Percentiles rank a stretch among this genome's conserved stretches.
Conservation (phyloP, 139 green algal species). For the Zygnema circumcarinatum region DNA sequence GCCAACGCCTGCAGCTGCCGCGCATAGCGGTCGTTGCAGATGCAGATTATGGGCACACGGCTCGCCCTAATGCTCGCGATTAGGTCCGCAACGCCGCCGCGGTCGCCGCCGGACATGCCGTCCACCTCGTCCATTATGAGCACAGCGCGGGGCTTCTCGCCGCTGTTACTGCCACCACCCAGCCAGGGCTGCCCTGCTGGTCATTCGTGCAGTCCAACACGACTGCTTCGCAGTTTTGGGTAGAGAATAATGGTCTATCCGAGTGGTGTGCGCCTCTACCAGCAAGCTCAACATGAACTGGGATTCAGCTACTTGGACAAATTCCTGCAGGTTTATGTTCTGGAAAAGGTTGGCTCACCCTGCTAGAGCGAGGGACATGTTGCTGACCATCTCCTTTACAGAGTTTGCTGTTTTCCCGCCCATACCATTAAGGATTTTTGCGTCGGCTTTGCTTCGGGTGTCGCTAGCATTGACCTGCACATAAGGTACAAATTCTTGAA, state of each 20-base stretch:
- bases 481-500: too few relatives aligned
- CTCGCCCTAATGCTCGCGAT: conserved; percentile 87
- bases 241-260: too few relatives aligned
- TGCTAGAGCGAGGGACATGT: conserved; percentile 62
- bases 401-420: conserved; percentile 85
- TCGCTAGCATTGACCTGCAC: conserved; percentile 90
- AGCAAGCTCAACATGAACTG: too few relatives aligned
- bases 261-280: too few relatives aligned
- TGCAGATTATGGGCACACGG: conserved; percentile 93
- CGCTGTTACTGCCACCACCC: not conserved
- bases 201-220: too few relatives aligned
- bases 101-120: conserved; percentile 90
- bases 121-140: conserved; percentile 99
- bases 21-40: conserved; percentile 98
- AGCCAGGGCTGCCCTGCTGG: too few relatives aligned
- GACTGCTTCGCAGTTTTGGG: too few relatives aligned
- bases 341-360: too few relatives aligned
- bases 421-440: conserved; percentile 73
- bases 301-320: too few relatives aligned
- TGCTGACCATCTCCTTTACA: conserved; percentile 92
- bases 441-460: conserved; percentile 87
- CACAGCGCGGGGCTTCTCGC: conserved; percentile 33
- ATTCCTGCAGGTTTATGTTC: too few relatives aligned
- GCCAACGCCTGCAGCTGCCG: conserved; percentile 87
- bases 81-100: conserved; percentile 90